Evolutionary conservation across 441 rosid species (phyloP).

Genomic region (Erysimum cheiri): DNA sequence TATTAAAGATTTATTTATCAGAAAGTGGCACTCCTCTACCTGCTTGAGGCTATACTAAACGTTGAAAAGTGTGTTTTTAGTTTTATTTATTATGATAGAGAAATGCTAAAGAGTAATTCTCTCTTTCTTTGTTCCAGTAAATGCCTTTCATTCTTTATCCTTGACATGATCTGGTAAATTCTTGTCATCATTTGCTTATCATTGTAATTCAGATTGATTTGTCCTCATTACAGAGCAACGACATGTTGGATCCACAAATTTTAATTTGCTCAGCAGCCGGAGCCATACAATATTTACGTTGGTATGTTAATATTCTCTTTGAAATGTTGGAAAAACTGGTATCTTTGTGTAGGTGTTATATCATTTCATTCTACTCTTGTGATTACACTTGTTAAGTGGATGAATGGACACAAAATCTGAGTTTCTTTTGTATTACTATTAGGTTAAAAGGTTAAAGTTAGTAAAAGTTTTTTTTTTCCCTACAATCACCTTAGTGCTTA

Average conservation of each 20-base stretch:
- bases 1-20: slow-evolving; percentile 6
- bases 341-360: slow-evolving; percentile 33
- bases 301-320: slow-evolving; percentile 52
- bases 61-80: slow-evolving; percentile 21
- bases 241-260: slow-evolving; percentile 97
- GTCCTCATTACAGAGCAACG: slow-evolving; percentile 77
- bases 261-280: slow-evolving; percentile 97
- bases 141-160: slow-evolving; percentile 25
- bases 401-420: slow-evolving; percentile 7
- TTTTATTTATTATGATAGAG: slow-evolving; percentile 20
- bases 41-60: slow-evolving; percentile 1
- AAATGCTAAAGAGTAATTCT: neutral
- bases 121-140: slow-evolving; percentile 15
- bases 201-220: slow-evolving; percentile 39
- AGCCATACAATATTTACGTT: slow-evolving; percentile 98
- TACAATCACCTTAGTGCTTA: slow-evolving; percentile 13
- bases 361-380: slow-evolving; percentile 14
- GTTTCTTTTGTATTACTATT: slow-evolving; percentile 25
- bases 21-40: slow-evolving; percentile 15
- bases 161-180: slow-evolving; percentile 19
- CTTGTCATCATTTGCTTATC: slow-evolving; percentile 1
- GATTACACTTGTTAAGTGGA: slow-evolving; percentile 16
- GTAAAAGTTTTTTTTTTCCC: neutral
- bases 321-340: slow-evolving; percentile 4
- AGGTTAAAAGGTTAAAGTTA: neutral